Evolutionary conservation across 208 protist species (phyloP), one percentile per base, ranked within the genome.

Genomic region (Wallacemonas sp.): DNA sequence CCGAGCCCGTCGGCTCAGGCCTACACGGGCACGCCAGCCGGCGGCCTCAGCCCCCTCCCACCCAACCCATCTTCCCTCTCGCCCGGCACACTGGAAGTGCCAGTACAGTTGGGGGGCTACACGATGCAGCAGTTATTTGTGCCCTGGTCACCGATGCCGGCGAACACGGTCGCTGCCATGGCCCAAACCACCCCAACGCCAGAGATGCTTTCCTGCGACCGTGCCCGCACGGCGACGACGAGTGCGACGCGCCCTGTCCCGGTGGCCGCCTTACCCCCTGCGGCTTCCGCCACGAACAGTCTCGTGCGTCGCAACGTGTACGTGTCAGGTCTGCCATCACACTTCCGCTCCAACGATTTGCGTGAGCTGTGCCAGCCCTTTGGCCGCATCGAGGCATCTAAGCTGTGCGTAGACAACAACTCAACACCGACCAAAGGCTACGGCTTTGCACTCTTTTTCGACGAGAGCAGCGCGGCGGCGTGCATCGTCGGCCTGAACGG

Each of bases 221-320:
- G 24, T 6, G 42, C 11, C 6, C 42, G n/a, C 15, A n/a, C 42
- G 42, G 6, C 42, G 9, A 21, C n/a, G 26, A 2, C 17, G 39
- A 2, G 63, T 53, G 47, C 33, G 24, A 27, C 27, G 30, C 17
- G 41, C 12, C 51, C 30, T 8, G 9, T 38, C 15, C 51, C 51
- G 6, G 28, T 38, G 28, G 51, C 51, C 17, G 12, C 51, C 5
- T 12, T 58, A 11, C 30, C 51, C 6, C 28, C 51, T 9, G 30
- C 51, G 3, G 15, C 51, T 6, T 39, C 68, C 3, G 22, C 15
- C 2, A 62, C 33, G 24, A 82, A 74, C 28, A 33, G 31, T 2
- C 74, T 83, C 4, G 72, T 82, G 56, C 78, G 68, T n/a, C 80
- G 84, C 68, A 91, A 91, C 59, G 85, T 91, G 56, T 91, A 91